These are phyloP conservation scores for Iberis amara DNA, from an alignment of 441 rosid species.

Conservation along the genomic window DNA sequence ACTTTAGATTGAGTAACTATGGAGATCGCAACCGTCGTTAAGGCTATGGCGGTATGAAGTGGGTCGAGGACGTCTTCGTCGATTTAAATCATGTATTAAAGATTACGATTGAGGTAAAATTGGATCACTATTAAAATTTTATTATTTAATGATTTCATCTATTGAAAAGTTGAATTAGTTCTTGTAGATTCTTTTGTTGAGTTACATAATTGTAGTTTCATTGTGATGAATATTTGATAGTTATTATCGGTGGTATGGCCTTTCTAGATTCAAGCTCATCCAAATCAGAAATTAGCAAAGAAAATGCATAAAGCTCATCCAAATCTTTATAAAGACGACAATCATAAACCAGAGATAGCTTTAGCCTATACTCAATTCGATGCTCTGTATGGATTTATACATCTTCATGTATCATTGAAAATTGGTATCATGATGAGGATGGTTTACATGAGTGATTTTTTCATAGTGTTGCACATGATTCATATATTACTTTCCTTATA, in stretches of 20 bases:
- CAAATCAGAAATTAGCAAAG: slow-evolving; percentile 75
- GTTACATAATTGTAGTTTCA: too few species aligned
- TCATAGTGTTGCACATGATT: too few species aligned
- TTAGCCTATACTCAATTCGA: slow-evolving; percentile 73
- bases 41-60: slow-evolving; percentile 30
- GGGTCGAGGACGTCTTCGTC: slow-evolving; percentile 30
- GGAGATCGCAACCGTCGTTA: slow-evolving; percentile 28
- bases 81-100: slow-evolving; percentile 49
- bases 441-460: too few species aligned
- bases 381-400: slow-evolving; percentile 80
- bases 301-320: slow-evolving; percentile 71
- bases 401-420: slow-evolving; percentile 44
- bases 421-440: too few species aligned
- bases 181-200: neutral
- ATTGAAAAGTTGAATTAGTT: too few species aligned
- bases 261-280: slow-evolving; percentile 93
- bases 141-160: slow-evolving; percentile 30
- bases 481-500: too few species aligned
- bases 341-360: slow-evolving; percentile 99
- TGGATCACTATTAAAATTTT: slow-evolving; percentile 39
- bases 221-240: slow-evolving; percentile 27
- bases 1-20: slow-evolving; percentile 8
- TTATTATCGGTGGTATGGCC: slow-evolving; percentile 88
- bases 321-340: slow-evolving; percentile 70
- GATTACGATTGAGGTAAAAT: slow-evolving; percentile 69